Evolutionary conservation across 1,284 basidiomycete genomes (phyloP).

Genomic region (Spongiforma sp.): DNA sequence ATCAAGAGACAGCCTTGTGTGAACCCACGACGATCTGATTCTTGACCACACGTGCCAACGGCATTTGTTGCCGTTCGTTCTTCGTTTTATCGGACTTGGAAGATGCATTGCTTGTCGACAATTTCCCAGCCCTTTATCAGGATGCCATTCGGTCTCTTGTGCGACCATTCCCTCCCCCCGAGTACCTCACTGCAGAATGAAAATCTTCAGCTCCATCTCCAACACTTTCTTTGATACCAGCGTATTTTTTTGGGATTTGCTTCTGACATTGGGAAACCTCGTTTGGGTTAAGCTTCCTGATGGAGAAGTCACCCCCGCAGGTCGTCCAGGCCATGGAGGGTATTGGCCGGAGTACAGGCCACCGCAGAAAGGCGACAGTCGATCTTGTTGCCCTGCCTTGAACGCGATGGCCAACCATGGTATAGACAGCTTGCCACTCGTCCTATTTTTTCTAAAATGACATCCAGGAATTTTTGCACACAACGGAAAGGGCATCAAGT

Average conservation of each 20-base stretch:
- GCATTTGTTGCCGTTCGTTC: not conserved
- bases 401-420: slow-evolving; percentile 81
- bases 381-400: slow-evolving; percentile 71
- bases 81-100: not conserved
- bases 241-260: slow-evolving; percentile 59
- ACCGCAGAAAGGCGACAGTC: slow-evolving; percentile 64
- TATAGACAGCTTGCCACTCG: slow-evolving; percentile 34
- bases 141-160: not conserved
- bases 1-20: too few species aligned
- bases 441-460: not conserved
- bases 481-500: slow-evolving; percentile 68
- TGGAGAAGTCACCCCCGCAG: slow-evolving; percentile 60
- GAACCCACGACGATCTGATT: not conserved
- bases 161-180: not conserved
- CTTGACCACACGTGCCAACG: not conserved
- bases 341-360: slow-evolving; percentile 70
- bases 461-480: slow-evolving; percentile 66
- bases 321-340: slow-evolving; percentile 64
- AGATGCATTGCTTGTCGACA: not conserved
- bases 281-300: slow-evolving; percentile 53
- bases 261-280: slow-evolving; percentile 59
- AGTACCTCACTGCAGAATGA: slow-evolving; percentile 17
- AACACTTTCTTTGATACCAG: slow-evolving; percentile 38
- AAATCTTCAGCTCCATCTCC: slow-evolving; percentile 29
- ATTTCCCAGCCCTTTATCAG: slow-evolving; percentile 13